Conservation (phyloP, 768 basidiomycete species). For the Candolleomyces eurysporus region DNA sequence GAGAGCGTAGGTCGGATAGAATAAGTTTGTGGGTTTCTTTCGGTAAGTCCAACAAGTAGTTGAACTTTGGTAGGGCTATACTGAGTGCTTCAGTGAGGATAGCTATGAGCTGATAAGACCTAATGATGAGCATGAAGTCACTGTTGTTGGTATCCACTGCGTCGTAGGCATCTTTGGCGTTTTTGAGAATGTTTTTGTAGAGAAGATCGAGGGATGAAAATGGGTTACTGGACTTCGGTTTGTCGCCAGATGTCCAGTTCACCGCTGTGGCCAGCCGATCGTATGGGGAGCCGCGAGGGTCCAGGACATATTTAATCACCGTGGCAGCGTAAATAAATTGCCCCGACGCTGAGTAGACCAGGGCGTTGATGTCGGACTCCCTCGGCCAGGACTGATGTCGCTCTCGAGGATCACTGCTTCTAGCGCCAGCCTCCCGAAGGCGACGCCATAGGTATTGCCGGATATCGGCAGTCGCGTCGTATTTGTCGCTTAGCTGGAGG, state of each 20-base stretch:
- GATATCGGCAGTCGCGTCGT: conserved; percentile 3
- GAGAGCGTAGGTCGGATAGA: background rate
- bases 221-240: background rate
- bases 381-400: conserved; percentile 9
- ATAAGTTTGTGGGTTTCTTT: background rate
- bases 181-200: conserved; percentile 4
- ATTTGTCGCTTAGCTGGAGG: conserved; percentile 3
- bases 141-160: background rate
- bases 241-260: background rate
- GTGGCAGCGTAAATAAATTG: conserved; percentile 15
- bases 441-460: background rate
- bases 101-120: background rate
- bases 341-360: conserved; percentile 11
- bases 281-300: background rate
- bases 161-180: background rate
- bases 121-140: background rate
- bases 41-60: background rate
- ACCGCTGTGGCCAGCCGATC: background rate
- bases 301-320: conserved; percentile 12
- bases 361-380: background rate
- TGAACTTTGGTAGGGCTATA: background rate
- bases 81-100: background rate
- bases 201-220: conserved; percentile 6
- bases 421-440: background rate
- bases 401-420: background rate